These are phyloP conservation scores for Puccinia horiana DNA, from an alignment of 1,284 basidiomycete genomes.

Conservation along the genomic window DNA sequence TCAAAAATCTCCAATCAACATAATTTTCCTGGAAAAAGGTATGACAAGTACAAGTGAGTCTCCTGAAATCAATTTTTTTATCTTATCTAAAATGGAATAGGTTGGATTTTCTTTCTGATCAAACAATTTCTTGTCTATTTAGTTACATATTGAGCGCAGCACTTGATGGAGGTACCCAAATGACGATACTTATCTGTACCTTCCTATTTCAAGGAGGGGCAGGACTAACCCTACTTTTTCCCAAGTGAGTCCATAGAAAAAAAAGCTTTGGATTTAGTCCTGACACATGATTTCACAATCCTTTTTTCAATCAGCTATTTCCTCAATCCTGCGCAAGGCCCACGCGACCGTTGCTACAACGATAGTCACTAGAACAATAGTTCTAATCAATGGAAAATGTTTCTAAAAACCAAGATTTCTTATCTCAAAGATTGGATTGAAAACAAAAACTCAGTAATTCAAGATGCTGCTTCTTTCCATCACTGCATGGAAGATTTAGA, in stretches of 20 bases:
- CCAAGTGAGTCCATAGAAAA: slow-evolving; percentile 23
- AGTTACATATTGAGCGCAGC: slow-evolving; percentile 49
- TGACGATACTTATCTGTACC: slow-evolving; percentile 35
- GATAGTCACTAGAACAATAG: background rate
- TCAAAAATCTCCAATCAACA: background rate
- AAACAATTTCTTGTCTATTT: background rate
- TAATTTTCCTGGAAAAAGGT: no score
- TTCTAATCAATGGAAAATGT: background rate
- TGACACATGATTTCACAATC: background rate
- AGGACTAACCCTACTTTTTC: slow-evolving; percentile 31
- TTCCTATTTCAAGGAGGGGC: slow-evolving; percentile 47
- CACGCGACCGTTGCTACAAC: slow-evolving; percentile 39
- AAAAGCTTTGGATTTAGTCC: background rate
- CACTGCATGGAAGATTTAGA: no score
- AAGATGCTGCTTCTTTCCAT: no score
- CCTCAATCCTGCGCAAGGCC: slow-evolving; percentile 25
- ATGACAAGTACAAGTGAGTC: slow-evolving; percentile 49
- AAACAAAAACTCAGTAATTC: no score
- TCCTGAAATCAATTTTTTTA: background rate
- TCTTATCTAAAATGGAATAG: background rate
- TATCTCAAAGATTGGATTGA: no score
- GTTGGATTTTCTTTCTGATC: background rate
- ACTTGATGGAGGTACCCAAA: slow-evolving; percentile 48
- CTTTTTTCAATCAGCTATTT: slow-evolving; percentile 32
- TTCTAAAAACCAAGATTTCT: background rate